Evolutionary conservation across 208 protist genomes (phyloP).

Genomic region (Wallacemonas collosoma): DNA sequence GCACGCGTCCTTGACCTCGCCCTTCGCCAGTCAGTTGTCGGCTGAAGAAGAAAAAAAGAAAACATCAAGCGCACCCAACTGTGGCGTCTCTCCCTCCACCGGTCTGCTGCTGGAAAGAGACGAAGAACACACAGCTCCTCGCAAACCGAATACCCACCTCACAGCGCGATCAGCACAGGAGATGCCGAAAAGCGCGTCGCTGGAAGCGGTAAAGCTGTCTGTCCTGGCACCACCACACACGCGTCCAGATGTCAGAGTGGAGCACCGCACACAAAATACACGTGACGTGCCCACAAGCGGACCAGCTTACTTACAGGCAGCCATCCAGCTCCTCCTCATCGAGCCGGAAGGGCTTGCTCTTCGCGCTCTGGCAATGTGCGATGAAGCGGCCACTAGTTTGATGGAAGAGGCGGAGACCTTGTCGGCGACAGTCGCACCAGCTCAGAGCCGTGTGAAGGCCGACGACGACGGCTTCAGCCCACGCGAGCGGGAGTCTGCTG

Average conservation of each 20-base stretch:
- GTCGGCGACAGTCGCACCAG: neutral
- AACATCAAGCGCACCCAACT: neutral
- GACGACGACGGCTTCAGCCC: slow-evolving; percentile 20
- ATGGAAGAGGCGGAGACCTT: slow-evolving; percentile 46
- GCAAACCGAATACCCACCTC: neutral
- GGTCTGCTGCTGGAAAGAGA: neutral
- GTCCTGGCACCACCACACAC: slow-evolving; percentile 16
- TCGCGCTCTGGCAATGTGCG: slow-evolving; percentile 47
- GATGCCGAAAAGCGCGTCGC: slow-evolving; percentile 7
- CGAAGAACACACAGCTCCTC: neutral
- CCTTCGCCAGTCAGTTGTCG: no score
- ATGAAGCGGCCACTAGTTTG: slow-evolving; percentile 47
- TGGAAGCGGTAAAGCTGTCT: slow-evolving; percentile 12
- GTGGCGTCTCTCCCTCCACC: no score
- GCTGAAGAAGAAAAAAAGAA: slow-evolving; percentile 15
- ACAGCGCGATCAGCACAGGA: neutral
- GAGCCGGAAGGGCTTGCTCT: slow-evolving; percentile 16
- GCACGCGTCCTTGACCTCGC: no score
- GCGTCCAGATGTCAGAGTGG: neutral
- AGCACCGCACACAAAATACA: neutral
- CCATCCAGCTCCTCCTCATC: slow-evolving; percentile 44
- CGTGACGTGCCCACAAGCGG: slow-evolving; percentile 22
- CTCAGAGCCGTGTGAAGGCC: neutral
- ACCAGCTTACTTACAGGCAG: slow-evolving; percentile 40
- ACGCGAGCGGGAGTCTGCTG: neutral